Evolutionary conservation across 1,284 basidiomycete genomes (phyloP).

Genomic region (Trichosporon asahii): DNA sequence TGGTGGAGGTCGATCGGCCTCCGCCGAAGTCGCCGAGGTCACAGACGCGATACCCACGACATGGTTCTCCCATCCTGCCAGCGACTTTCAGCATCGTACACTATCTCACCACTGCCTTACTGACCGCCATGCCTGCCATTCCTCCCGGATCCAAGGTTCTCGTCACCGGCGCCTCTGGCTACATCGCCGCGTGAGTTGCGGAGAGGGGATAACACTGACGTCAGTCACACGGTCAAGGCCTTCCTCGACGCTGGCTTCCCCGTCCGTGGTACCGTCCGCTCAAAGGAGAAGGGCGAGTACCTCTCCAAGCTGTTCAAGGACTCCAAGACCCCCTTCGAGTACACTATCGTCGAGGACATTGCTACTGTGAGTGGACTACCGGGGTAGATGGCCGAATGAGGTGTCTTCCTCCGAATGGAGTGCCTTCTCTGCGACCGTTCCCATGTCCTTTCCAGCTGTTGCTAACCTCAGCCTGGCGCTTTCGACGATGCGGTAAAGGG

Average conservation of each 20-base stretch:
- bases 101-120: not conserved
- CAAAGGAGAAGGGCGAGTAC: slow-evolving; percentile 57
- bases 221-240: slow-evolving; percentile 34
- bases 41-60: not conserved
- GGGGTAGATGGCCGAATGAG: too few species aligned
- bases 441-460: not conserved
- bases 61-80: not conserved
- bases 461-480: slow-evolving; percentile 57
- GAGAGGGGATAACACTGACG: slow-evolving; percentile 5
- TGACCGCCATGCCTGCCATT: slow-evolving; percentile 52
- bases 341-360: slow-evolving; percentile 59
- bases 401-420: too few species aligned
- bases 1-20: not conserved
- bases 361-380: slow-evolving; percentile 49
- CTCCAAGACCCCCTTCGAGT: slow-evolving; percentile 54
- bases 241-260: slow-evolving; percentile 44
- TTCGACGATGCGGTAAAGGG: slow-evolving; percentile 68
- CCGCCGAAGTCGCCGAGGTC: not conserved
- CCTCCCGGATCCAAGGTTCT: slow-evolving; percentile 52
- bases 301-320: slow-evolving; percentile 56
- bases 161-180: slow-evolving; percentile 54
- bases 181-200: slow-evolving; percentile 46
- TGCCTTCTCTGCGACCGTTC: too few species aligned
- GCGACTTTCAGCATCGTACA: not conserved
- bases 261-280: slow-evolving; percentile 61